Evolutionary conservation across 2,329 filamentous ascomycete species (phyloP).

Genomic region (Alternaria dauci): DNA sequence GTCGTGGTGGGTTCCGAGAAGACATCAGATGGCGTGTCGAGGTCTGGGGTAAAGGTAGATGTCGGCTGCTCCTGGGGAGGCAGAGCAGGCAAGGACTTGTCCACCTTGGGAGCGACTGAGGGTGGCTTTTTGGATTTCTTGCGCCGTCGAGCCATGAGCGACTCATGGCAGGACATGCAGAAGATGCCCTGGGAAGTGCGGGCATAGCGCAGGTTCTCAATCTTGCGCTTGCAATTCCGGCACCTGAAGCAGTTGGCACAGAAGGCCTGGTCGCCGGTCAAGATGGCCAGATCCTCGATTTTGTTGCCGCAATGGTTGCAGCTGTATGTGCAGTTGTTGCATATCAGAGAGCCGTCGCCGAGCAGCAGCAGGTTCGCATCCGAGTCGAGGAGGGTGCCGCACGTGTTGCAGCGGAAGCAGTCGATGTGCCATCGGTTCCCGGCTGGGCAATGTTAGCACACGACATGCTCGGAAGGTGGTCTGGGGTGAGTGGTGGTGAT

Average conservation of each 20-base stretch:
- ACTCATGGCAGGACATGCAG: slow-evolving; percentile 99
- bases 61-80: slow-evolving; percentile 71
- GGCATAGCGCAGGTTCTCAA: slow-evolving; percentile 97
- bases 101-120: slow-evolving; percentile 67
- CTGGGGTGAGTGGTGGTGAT: slow-evolving; percentile 2
- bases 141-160: slow-evolving; percentile 87
- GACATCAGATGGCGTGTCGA: slow-evolving; percentile 66
- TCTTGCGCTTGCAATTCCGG: slow-evolving; percentile 97
- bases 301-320: slow-evolving; percentile 97
- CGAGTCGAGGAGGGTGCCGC: slow-evolving; percentile 93
- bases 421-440: slow-evolving; percentile 98
- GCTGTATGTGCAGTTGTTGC: slow-evolving; percentile 99
- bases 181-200: slow-evolving; percentile 98
- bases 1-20: slow-evolving; percentile 71
- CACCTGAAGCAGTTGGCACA: slow-evolving; percentile 97
- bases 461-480: neutral
- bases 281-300: slow-evolving; percentile 96
- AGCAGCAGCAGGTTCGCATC: slow-evolving; percentile 97
- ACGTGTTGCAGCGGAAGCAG: slow-evolving; percentile 98
- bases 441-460: slow-evolving; percentile 63
- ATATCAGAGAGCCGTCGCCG: slow-evolving; percentile 96
- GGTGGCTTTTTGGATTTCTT: slow-evolving; percentile 76
- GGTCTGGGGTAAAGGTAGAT: slow-evolving; percentile 66
- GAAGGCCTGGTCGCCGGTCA: slow-evolving; percentile 97
- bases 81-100: slow-evolving; percentile 92